phyloP scores from a whole-genome alignment of 2,329 filamentous ascomycete genomes.

The Ilyonectria robusta region DNA sequence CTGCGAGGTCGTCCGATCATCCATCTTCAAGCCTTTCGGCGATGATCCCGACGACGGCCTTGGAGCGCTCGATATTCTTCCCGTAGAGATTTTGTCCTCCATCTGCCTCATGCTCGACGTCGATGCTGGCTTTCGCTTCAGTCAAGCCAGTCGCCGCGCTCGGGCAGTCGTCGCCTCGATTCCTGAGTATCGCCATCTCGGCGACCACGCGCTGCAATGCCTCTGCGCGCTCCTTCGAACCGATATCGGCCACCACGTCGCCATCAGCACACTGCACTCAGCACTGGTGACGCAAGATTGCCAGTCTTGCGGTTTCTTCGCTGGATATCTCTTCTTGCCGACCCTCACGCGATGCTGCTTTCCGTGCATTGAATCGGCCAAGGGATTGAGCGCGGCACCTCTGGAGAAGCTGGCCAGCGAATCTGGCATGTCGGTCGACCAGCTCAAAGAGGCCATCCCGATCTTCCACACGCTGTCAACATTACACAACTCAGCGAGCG shows the following conservation, averaged over 20 bases:
- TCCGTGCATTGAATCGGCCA: constrained; percentile 23
- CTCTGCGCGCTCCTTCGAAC: constrained; percentile 24
- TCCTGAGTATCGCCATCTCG: constrained; percentile 26
- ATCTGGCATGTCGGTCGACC: constrained; percentile 2
- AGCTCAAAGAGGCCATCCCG: constrained; percentile 16
- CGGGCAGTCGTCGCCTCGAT: constrained; percentile 18
- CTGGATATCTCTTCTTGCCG: constrained; percentile 24
- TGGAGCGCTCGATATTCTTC: constrained; percentile 25
- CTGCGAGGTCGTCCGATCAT: constrained; percentile 18
- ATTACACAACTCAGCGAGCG: constrained; percentile 5
- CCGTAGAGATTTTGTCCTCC: constrained; percentile 26
- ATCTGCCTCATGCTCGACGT: constrained; percentile 31
- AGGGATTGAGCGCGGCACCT: constrained; percentile 27
- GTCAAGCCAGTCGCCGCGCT: constrained; percentile 22
- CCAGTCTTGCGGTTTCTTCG: constrained; percentile 22
- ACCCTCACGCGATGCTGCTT: constrained; percentile 25
- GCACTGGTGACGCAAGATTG: constrained; percentile 23
- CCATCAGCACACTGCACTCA: constrained; percentile 21
- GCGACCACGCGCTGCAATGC: constrained; percentile 20
- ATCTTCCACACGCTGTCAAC: constrained; percentile 22
- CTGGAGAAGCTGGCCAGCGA: constrained; percentile 21
- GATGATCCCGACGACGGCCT: constrained; percentile 22
- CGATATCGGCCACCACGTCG: constrained; percentile 28
- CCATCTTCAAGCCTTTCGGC: constrained; percentile 27
- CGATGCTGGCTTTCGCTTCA: constrained; percentile 24